Percentiles rank a stretch among this genome's conserved stretches.
Evolutionary conservation across 164 flowering plant genomes (phyloP).

Genomic region (Vitis vinifera): DNA sequence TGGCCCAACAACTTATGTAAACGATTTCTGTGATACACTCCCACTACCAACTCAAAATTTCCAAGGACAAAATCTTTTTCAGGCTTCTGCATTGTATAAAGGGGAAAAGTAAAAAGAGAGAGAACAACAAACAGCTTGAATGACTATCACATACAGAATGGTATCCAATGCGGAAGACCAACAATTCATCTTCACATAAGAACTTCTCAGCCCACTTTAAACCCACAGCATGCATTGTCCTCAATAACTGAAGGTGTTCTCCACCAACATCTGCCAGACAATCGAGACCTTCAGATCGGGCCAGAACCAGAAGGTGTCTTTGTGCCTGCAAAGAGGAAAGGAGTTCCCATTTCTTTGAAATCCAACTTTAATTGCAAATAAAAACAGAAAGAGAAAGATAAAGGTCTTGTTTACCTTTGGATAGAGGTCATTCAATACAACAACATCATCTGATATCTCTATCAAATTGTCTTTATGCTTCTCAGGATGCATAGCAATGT

Average conservation of each 20-base stretch:
- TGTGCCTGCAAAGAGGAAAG: slow-evolving; percentile 51
- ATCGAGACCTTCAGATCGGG: slow-evolving; percentile 73
- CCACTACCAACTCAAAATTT: not conserved
- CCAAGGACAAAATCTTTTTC: not conserved
- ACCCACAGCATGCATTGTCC: slow-evolving; percentile 70
- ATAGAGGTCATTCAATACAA: slow-evolving; percentile 77
- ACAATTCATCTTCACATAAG: slow-evolving; percentile 55
- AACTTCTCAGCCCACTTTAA: slow-evolving; percentile 68
- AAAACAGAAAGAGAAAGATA: not conserved
- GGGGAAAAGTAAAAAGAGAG: not conserved
- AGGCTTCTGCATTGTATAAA: not conserved
- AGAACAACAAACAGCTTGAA: not conserved
- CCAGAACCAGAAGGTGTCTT: slow-evolving; percentile 70
- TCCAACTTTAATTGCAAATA: not conserved
- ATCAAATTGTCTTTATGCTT: slow-evolving; percentile 50
- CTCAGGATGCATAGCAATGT: slow-evolving; percentile 77
- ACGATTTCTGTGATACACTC: not conserved
- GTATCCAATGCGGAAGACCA: slow-evolving; percentile 85
- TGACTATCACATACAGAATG: slow-evolving; percentile 64
- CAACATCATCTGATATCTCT: slow-evolving; percentile 61
- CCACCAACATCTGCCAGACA: slow-evolving; percentile 57
- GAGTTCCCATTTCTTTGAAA: not conserved
- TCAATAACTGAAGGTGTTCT: slow-evolving; percentile 64
- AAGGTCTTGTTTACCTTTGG: slow-evolving; percentile 56
- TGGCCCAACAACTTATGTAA: not conserved